Conservation (phyloP, 2,329 filamentous ascomycete genomes). For the Sphaceloma murrayae region DNA sequence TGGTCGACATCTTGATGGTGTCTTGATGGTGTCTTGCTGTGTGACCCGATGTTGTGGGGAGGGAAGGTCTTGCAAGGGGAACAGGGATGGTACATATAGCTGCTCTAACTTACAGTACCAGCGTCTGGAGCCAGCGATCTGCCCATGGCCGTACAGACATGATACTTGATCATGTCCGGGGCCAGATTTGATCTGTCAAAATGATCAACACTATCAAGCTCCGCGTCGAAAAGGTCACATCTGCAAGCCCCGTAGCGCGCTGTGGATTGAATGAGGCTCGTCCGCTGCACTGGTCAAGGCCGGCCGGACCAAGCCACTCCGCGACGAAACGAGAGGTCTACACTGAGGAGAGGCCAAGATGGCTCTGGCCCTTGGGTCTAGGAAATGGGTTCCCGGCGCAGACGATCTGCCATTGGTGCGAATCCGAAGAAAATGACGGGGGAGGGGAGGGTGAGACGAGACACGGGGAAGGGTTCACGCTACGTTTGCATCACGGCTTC, state of each 20-base stretch:
- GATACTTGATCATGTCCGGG: conserved; percentile 5
- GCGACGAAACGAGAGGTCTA: conserved; percentile 1
- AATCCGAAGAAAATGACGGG: conserved; percentile 2
- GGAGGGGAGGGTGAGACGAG: not conserved
- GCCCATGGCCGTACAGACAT: not conserved
- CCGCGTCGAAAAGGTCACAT: conserved; percentile 12
- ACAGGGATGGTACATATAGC: conserved; percentile 8
- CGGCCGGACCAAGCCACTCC: conserved; percentile 1
- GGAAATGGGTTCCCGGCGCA: not conserved
- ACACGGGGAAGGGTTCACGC: no score
- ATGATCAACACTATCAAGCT: conserved; percentile 6
- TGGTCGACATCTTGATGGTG: conserved; percentile 12
- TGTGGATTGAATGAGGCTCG: conserved; percentile 4
- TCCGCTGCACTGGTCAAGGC: not conserved
- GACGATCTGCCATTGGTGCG: conserved; percentile 7
- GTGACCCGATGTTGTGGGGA: not conserved
- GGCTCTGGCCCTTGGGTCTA: not conserved
- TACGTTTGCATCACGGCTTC: no score
- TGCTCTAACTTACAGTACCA: conserved; percentile 6
- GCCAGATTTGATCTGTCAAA: not conserved
- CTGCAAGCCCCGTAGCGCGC: conserved; percentile 5
- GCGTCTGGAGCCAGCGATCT: conserved; percentile 3
- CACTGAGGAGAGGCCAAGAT: not conserved
- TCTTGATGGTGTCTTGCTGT: not conserved
- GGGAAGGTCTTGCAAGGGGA: not conserved